Conservation (phyloP, 495 filamentous ascomycete species). For the Neurospora sp. region DNA sequence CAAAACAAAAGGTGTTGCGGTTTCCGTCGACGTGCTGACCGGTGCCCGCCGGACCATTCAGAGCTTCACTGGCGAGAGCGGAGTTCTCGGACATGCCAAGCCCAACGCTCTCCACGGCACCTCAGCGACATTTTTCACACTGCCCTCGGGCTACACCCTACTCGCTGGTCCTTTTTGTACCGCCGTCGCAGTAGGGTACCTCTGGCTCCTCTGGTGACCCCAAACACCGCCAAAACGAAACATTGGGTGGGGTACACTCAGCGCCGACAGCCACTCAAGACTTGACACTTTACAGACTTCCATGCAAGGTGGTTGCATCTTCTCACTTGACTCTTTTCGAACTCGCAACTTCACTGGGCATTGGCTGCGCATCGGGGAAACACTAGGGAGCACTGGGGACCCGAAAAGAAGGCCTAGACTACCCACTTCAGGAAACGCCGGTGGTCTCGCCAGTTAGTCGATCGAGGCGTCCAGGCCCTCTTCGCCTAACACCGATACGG, state of each 20-base stretch:
- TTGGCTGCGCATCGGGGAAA: not conserved
- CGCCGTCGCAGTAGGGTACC: not conserved
- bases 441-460: not conserved
- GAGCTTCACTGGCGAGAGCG: not conserved
- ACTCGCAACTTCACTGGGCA: not conserved
- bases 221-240: conserved; percentile 10
- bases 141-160: not conserved
- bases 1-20: not conserved
- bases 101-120: not conserved
- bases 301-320: conserved; percentile 19
- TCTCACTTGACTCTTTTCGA: conserved; percentile 2
- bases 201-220: not conserved
- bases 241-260: conserved; percentile 14
- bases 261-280: conserved; percentile 20
- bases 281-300: conserved; percentile 22
- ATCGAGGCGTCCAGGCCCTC: not conserved
- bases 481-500: not conserved
- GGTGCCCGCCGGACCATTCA: not conserved
- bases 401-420: not conserved
- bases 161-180: not conserved
- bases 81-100: not conserved
- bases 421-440: not conserved
- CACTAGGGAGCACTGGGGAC: not conserved
- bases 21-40: not conserved
- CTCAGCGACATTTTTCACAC: not conserved